Conservation (phyloP, 345 rosid species). For the Eucalyptus victrix region DNA sequence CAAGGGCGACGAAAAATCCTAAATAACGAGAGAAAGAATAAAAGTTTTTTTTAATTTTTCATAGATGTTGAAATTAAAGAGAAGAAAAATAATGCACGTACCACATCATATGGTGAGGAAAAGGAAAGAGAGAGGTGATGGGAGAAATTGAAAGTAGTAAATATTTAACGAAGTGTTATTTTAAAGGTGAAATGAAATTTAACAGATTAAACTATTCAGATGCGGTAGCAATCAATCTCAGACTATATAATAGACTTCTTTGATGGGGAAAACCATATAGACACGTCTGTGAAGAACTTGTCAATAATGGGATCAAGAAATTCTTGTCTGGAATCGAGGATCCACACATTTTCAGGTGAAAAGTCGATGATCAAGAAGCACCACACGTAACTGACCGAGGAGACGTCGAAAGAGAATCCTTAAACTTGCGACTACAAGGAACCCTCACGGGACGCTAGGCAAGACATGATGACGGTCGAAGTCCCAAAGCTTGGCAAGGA, state of each 20-base stretch:
- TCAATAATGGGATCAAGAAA: neutral
- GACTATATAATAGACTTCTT: neutral
- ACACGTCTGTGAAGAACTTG: neutral
- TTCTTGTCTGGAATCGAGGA: neutral
- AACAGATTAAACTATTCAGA: neutral
- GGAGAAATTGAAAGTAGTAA: neutral
- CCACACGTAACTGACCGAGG: conserved; percentile 20
- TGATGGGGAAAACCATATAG: neutral
- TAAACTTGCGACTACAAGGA: conserved; percentile 10
- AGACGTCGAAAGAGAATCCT: conserved; percentile 18
- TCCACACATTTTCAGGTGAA: conserved; percentile 10
- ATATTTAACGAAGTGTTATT: neutral
- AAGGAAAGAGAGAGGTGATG: neutral
- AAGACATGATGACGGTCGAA: conserved; percentile 17
- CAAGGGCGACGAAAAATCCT: neutral
- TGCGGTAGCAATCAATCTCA: neutral
- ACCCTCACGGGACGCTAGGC: conserved; percentile 20
- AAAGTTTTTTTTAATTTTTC: neutral
- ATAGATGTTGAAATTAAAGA: neutral
- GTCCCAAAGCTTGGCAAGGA: conserved; percentile 31
- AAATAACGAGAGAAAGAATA: neutral
- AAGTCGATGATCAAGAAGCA: conserved; percentile 24
- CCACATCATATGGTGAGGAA: neutral
- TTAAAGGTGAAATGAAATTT: neutral
- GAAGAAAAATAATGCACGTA: neutral